Percentiles rank a stretch among this genome's conserved stretches.
Evolutionary conservation across 371 early-diverging fungal species (phyloP).

Genomic region (Mucor irregularis): DNA sequence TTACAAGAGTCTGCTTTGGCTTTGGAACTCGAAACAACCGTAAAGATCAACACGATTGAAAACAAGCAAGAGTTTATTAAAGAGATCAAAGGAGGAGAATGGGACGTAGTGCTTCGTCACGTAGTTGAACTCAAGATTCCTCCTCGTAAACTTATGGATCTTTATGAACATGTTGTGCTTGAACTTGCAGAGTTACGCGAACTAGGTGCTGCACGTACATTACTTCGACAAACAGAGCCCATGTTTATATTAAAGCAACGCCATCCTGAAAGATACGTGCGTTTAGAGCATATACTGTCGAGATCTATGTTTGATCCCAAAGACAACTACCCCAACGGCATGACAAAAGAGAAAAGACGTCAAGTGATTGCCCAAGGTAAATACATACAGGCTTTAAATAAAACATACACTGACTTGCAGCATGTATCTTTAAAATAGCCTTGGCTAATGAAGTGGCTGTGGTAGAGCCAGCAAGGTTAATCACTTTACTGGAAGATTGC

Average conservation of each 20-base stretch:
- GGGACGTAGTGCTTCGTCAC: slow-evolving; percentile 84
- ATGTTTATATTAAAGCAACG: slow-evolving; percentile 73
- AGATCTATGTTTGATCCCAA: slow-evolving; percentile 65
- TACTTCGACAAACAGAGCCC: slow-evolving; percentile 86
- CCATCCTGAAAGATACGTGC: slow-evolving; percentile 76
- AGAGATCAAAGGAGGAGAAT: slow-evolving; percentile 79
- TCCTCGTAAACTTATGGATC: slow-evolving; percentile 69
- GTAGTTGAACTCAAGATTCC: slow-evolving; percentile 71
- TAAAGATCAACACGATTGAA: slow-evolving; percentile 88
- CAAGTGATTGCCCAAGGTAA: slow-evolving; percentile 72
- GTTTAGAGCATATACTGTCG: slow-evolving; percentile 76
- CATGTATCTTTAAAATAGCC: slow-evolving; percentile 15
- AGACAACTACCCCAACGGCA: slow-evolving; percentile 58
- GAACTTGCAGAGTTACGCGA: slow-evolving; percentile 77
- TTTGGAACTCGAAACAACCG: slow-evolving; percentile 83
- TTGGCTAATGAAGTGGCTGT: slow-evolving; percentile 72
- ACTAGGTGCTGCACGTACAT: slow-evolving; percentile 80
- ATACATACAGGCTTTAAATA: not conserved
- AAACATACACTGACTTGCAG: not conserved
- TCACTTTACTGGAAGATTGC: slow-evolving; percentile 82
- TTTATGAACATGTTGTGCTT: slow-evolving; percentile 89
- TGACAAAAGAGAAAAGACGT: slow-evolving; percentile 71
- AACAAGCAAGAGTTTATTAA: slow-evolving; percentile 70
- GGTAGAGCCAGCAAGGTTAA: slow-evolving; percentile 78
- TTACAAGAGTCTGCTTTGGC: slow-evolving; percentile 68